A percentile compares a stretch with the other conserved stretches of the same genome.
Evolutionary conservation across 1,139 yeast genomes (phyloP).

Genomic region (Saccharomyces hybrid): DNA sequence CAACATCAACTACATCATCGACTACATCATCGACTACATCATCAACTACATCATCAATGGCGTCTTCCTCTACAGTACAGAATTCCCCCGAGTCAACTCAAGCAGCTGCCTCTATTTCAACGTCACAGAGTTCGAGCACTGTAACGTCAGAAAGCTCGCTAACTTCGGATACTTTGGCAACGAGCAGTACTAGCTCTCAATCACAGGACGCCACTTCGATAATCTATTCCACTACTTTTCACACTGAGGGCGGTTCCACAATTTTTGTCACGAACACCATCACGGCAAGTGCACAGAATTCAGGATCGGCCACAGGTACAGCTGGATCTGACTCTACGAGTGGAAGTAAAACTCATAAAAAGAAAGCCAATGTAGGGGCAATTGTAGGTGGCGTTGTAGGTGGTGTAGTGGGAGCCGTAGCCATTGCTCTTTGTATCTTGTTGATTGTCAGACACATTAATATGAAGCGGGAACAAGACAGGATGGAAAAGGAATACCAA

Average conservation of each 20-base stretch:
- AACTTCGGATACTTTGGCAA: background rate
- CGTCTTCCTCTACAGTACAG: background rate
- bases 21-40: slow-evolving; percentile 4
- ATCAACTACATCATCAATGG: too few species aligned
- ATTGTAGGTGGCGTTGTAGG: slow-evolving; percentile 34
- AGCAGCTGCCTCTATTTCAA: background rate
- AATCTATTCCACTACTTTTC: slow-evolving; percentile 21
- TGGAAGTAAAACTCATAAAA: slow-evolving; percentile 7
- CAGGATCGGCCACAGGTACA: slow-evolving; percentile 9
- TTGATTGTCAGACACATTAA: slow-evolving; percentile 26
- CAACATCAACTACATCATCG: background rate
- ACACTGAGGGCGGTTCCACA: slow-evolving; percentile 29
- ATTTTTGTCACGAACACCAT: slow-evolving; percentile 26
- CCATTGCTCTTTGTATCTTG: slow-evolving; percentile 17
- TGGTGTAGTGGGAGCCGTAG: slow-evolving; percentile 30
- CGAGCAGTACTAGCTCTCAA: background rate
- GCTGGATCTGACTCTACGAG: slow-evolving; percentile 5
- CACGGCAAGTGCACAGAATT: slow-evolving; percentile 18
- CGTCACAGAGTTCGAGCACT: background rate
- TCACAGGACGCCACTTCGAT: slow-evolving; percentile 10
- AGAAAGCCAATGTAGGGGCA: slow-evolving; percentile 29
- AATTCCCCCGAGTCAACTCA: background rate
- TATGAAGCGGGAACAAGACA: slow-evolving; percentile 30
- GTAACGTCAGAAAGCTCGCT: background rate
- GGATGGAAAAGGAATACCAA: slow-evolving; percentile 34